Conservation (phyloP, 371 early-diverging fungal species). For the Mortierella sp. region DNA sequence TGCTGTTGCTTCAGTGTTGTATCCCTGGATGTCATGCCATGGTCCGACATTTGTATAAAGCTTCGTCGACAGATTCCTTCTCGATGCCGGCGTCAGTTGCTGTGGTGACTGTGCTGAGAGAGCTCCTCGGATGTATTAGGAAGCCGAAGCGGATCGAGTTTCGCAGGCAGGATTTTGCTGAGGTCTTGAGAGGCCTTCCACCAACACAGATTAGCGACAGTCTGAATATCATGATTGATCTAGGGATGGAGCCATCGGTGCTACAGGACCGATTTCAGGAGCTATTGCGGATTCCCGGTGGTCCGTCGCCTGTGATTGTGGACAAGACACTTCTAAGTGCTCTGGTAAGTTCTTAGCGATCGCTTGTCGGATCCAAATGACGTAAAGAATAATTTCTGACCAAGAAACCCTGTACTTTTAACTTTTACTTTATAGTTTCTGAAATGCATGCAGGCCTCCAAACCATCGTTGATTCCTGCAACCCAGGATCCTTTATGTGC, state of each 20-base stretch:
- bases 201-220: background rate
- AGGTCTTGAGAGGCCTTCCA: conserved; percentile 19
- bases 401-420: no score
- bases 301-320: conserved; percentile 18
- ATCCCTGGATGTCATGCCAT: conserved; percentile 42
- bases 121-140: conserved; percentile 21
- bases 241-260: conserved; percentile 36
- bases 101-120: conserved; percentile 10
- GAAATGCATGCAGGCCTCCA: background rate
- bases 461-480: background rate
- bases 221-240: conserved; percentile 11
- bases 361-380: no score
- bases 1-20: conserved; percentile 33
- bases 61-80: background rate
- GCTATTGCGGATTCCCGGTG: conserved; percentile 24
- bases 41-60: conserved; percentile 27
- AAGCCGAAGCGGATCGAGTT: conserved; percentile 34
- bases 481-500: no score
- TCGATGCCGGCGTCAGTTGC: background rate
- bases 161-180: conserved; percentile 24
- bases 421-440: background rate
- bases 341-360: conserved; percentile 21
- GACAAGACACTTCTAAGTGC: conserved; percentile 9
- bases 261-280: conserved; percentile 35
- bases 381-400: no score